These are phyloP conservation scores for Dillenia suffruticosa DNA, from an alignment of 164 flowering plant species.

Conservation along the genomic window DNA sequence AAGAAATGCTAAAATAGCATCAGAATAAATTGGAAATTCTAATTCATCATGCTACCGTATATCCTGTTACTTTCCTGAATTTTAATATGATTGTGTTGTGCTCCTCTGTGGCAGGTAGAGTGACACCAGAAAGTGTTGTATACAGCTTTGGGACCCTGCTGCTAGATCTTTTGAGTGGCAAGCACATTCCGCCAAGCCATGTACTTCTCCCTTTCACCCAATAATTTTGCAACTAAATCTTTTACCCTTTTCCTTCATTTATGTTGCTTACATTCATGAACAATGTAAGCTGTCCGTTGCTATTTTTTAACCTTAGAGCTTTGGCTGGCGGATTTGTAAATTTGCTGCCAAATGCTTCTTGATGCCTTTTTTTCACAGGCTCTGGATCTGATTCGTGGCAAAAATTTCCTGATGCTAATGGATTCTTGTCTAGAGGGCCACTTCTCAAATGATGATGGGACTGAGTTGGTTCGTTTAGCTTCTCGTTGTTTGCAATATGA, in stretches of 20 bases:
- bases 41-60: too few species aligned
- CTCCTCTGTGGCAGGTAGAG: constrained; percentile 68
- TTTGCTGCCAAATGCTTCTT: background rate
- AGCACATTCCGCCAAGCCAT: constrained; percentile 97
- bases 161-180: constrained; percentile 94
- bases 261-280: background rate
- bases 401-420: constrained; percentile 77
- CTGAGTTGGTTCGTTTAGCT: constrained; percentile 79
- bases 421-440: constrained; percentile 92
- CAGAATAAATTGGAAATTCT: too few species aligned
- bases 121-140: constrained; percentile 87
- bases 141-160: constrained; percentile 93
- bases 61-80: too few species aligned
- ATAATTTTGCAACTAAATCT: background rate
- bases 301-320: background rate
- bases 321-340: background rate
- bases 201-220: constrained; percentile 33
- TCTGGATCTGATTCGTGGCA: constrained; percentile 85
- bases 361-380: constrained; percentile 49
- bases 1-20: too few species aligned
- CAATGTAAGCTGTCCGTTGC: background rate
- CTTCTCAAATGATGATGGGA: constrained; percentile 85
- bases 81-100: background rate
- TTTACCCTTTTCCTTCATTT: background rate
- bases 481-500: constrained; percentile 90